Percentiles rank a stretch among this genome's conserved stretches.
Conservation (phyloP, 2,329 filamentous ascomycete species). For the Hirsutella minnesotensis region DNA sequence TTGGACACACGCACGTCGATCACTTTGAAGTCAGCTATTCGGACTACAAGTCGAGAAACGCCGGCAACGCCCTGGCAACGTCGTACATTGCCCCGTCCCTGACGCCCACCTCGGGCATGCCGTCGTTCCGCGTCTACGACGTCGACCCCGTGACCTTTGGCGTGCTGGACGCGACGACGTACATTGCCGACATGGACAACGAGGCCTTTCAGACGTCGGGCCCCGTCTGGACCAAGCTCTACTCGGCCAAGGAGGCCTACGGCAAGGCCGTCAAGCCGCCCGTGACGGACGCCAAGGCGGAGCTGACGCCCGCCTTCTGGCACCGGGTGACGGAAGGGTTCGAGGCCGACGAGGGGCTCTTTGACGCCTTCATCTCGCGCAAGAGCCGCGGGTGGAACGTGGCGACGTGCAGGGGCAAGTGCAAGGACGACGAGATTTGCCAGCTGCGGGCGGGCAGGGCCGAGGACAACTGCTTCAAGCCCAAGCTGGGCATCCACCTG, state of each 20-base stretch:
- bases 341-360: conserved; percentile 27
- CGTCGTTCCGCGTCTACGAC: conserved; percentile 46
- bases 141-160: conserved; percentile 45
- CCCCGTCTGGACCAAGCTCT: conserved; percentile 42
- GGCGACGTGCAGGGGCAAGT: conserved; percentile 28
- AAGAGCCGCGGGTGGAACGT: conserved; percentile 34
- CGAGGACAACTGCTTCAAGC: conserved; percentile 37
- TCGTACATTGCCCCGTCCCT: conserved; percentile 43
- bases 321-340: conserved; percentile 41
- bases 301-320: conserved; percentile 48
- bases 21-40: conserved; percentile 44
- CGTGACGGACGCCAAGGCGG: conserved; percentile 19
- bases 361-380: conserved; percentile 33
- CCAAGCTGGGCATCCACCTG: conserved; percentile 21
- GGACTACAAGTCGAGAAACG: conserved; percentile 28
- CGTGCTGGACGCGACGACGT: conserved; percentile 40
- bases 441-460: conserved; percentile 37
- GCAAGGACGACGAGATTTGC: conserved; percentile 35
- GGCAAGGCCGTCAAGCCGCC: conserved; percentile 31
- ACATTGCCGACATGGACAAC: conserved; percentile 38
- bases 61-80: conserved; percentile 32
- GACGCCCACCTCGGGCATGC: conserved; percentile 41
- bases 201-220: conserved; percentile 28
- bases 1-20: conserved; percentile 45
- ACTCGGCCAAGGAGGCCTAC: conserved; percentile 43